Percentiles rank a stretch among this genome's conserved stretches.
phyloP scores from a whole-genome alignment of 192 early-diverging fungal genomes.

The Podila verticillata region DNA sequence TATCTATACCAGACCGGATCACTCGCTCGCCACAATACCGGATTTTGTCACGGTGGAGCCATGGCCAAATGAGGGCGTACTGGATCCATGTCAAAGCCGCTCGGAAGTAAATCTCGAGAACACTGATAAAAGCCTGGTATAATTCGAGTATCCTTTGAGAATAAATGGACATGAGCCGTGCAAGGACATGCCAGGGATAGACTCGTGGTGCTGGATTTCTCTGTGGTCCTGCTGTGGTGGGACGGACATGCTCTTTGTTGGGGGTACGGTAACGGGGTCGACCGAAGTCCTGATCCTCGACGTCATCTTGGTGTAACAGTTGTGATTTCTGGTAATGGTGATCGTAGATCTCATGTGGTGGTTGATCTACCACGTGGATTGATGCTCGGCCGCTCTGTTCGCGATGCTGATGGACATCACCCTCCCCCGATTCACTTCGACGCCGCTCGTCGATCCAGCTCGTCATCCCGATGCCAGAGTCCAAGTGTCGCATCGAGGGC shows the following conservation, averaged over 20 bases:
- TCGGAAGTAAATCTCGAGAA: not conserved
- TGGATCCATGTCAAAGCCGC: not conserved
- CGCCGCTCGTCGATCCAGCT: conserved; percentile 12
- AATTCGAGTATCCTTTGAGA: not conserved
- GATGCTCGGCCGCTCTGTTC: not conserved
- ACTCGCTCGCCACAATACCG: conserved; percentile 1
- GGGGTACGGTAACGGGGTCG: not conserved
- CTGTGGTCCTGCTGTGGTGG: not conserved
- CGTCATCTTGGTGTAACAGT: not conserved
- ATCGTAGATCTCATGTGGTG: not conserved
- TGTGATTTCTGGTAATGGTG: not conserved
- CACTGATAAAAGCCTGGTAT: not conserved
- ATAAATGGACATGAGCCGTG: not conserved
- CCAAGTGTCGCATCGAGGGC: conserved; percentile 22
- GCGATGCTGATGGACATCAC: not conserved
- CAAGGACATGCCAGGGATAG: conserved; percentile 40
- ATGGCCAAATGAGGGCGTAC: conserved; percentile 15
- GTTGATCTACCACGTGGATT: not conserved
- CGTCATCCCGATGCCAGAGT: conserved; percentile 33
- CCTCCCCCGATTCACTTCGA: not conserved
- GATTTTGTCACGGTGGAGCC: conserved; percentile 12
- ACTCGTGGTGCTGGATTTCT: not conserved
- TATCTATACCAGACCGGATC: conserved; percentile 7
- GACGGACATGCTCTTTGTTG: not conserved
- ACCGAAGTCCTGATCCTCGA: not conserved